Evolutionary conservation across 352 stramenopile genomes (phyloP).

Genomic region (Phytophthora tubulina): DNA sequence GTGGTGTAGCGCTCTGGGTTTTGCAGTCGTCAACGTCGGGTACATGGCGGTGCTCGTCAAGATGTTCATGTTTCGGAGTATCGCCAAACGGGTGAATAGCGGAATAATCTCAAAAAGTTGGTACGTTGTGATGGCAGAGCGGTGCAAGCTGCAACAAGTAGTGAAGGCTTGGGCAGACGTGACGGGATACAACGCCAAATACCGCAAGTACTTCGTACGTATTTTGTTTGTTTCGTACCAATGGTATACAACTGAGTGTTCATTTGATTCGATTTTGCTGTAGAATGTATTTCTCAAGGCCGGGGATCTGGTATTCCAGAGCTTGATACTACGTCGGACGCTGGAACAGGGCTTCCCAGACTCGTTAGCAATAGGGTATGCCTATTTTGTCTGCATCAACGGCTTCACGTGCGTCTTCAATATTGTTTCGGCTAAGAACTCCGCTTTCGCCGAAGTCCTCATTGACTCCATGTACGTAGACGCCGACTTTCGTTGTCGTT

Average conservation of each 20-base stretch:
- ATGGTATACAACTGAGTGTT: not conserved
- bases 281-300: conserved; percentile 46
- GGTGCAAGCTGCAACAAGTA: conserved; percentile 8
- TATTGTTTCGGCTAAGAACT: conserved; percentile 31
- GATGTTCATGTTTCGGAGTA: conserved; percentile 30
- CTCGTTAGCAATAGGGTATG: conserved; percentile 28
- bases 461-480: conserved; percentile 39
- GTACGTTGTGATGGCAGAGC: conserved; percentile 12
- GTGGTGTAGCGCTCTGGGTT: conserved; percentile 15
- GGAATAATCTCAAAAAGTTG: conserved; percentile 7
- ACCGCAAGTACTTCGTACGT: conserved; percentile 32
- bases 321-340: conserved; percentile 26
- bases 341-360: conserved; percentile 34
- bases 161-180: conserved; percentile 14
- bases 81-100: not conserved
- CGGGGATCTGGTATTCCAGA: conserved; percentile 41
- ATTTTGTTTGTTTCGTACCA: not conserved
- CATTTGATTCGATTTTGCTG: not conserved
- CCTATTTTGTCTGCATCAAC: conserved; percentile 40
- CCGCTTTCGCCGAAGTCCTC: conserved; percentile 41
- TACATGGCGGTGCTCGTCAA: conserved; percentile 29
- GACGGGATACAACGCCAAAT: conserved; percentile 27
- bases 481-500: not conserved
- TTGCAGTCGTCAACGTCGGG: conserved; percentile 21
- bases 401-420: conserved; percentile 28